Conservation (phyloP, 2,329 filamentous ascomycete species). For the Hirsutella thompsonii region DNA sequence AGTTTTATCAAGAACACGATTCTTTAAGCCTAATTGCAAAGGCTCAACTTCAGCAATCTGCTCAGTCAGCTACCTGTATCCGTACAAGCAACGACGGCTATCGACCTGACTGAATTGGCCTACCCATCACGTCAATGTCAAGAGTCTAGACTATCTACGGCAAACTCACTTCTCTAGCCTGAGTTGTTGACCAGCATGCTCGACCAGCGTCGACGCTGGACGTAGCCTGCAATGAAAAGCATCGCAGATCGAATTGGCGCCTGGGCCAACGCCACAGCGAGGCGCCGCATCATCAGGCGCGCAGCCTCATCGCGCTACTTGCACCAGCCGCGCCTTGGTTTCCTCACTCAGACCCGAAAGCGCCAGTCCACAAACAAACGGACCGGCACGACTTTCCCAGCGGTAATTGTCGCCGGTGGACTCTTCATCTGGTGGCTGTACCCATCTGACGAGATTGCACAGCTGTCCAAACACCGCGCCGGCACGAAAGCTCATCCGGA, state of each 20-base stretch:
- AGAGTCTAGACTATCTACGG: no score
- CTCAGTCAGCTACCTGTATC: no score
- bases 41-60: no score
- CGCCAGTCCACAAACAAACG: neutral
- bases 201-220: no score
- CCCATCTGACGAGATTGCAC: constrained; percentile 27
- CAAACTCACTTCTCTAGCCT: no score
- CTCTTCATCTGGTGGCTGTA: constrained; percentile 30
- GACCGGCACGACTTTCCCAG: constrained; percentile 1
- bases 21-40: no score
- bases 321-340: neutral
- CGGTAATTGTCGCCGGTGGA: constrained; percentile 20
- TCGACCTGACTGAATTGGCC: no score
- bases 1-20: no score
- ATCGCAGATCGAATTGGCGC: neutral
- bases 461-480: constrained; percentile 14
- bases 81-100: no score
- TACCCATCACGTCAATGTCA: no score
- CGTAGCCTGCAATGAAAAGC: neutral
- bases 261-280: constrained; percentile 4
- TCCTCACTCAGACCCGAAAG: neutral
- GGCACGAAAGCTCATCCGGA: constrained; percentile 4
- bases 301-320: neutral
- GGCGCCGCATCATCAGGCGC: neutral
- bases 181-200: no score